These are phyloP conservation scores for Sugiyamaella smithiae DNA, from an alignment of 805 yeast species.

Conservation along the genomic window DNA sequence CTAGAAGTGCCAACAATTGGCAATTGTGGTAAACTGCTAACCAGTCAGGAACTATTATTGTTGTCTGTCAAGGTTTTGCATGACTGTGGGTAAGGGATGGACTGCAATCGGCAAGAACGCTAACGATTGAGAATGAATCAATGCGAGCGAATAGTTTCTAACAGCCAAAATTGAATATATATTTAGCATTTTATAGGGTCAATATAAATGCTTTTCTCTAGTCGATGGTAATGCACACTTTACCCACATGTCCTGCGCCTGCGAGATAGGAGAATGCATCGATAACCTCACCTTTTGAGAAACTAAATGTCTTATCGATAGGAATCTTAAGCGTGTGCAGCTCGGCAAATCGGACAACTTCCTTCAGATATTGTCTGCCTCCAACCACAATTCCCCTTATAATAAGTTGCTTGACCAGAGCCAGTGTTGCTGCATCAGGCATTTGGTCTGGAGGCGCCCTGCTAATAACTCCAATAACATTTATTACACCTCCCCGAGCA, in stretches of 20 bases:
- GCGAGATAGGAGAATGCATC: constrained; percentile 13
- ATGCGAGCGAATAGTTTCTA: too few relatives aligned
- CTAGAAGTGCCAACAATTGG: too few relatives aligned
- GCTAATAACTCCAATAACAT: constrained; percentile 12
- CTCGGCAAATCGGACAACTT: constrained; percentile 11
- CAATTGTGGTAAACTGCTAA: too few relatives aligned
- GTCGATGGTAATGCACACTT: constrained; percentile 9
- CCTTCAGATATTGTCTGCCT: background rate
- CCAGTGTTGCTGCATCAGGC: constrained; percentile 8
- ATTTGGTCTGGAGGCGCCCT: constrained; percentile 6
- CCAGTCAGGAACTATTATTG: too few relatives aligned
- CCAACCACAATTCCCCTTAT: constrained; percentile 16
- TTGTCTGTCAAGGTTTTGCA: too few relatives aligned
- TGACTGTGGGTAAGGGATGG: too few relatives aligned
- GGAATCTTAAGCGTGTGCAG: constrained; percentile 7
- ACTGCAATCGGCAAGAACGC: too few relatives aligned
- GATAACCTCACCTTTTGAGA: constrained; percentile 6
- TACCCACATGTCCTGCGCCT: constrained; percentile 14
- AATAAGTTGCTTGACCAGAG: constrained; percentile 1
- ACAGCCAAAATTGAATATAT: too few relatives aligned
- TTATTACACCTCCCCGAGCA: constrained; percentile 9
- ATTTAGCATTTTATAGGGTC: too few relatives aligned
- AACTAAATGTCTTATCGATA: constrained; percentile 11
- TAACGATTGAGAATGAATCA: too few relatives aligned
- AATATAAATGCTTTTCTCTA: too few relatives aligned